These are phyloP conservation scores for Paecilomyces fulvus DNA, from an alignment of 2,329 filamentous ascomycete genomes.

Conservation along the genomic window DNA sequence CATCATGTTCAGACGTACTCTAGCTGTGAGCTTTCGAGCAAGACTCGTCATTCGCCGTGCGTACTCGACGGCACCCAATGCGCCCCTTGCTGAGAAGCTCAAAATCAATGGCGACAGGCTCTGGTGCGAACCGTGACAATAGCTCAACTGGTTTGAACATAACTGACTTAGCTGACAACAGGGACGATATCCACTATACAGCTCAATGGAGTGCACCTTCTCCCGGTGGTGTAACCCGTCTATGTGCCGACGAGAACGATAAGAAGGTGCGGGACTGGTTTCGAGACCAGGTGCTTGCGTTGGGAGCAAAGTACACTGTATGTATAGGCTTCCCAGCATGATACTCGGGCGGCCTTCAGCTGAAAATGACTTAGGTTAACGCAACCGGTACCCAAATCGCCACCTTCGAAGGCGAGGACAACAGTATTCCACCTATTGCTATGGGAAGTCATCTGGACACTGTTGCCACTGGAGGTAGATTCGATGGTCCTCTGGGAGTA, in stretches of 20 bases:
- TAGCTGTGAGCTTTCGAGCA: not conserved
- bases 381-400: constrained; percentile 28
- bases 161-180: not conserved
- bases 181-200: constrained; percentile 10
- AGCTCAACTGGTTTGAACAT: not conserved
- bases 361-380: constrained; percentile 14
- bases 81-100: constrained; percentile 3
- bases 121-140: not conserved
- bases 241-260: constrained; percentile 13
- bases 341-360: not conserved
- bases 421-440: constrained; percentile 16
- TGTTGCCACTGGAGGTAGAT: constrained; percentile 16
- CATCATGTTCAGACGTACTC: not conserved
- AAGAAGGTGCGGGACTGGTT: constrained; percentile 19
- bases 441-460: constrained; percentile 19
- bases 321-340: constrained; percentile 2
- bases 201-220: constrained; percentile 21
- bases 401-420: constrained; percentile 15
- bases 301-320: constrained; percentile 16
- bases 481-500: constrained; percentile 16
- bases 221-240: constrained; percentile 8
- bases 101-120: constrained; percentile 5
- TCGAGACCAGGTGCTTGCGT: constrained; percentile 11
- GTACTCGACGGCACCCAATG: not conserved
- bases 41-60: not conserved